Evolutionary conservation across 202 grass and related monocot genomes (phyloP).

Genomic region (Carex arenaria): DNA sequence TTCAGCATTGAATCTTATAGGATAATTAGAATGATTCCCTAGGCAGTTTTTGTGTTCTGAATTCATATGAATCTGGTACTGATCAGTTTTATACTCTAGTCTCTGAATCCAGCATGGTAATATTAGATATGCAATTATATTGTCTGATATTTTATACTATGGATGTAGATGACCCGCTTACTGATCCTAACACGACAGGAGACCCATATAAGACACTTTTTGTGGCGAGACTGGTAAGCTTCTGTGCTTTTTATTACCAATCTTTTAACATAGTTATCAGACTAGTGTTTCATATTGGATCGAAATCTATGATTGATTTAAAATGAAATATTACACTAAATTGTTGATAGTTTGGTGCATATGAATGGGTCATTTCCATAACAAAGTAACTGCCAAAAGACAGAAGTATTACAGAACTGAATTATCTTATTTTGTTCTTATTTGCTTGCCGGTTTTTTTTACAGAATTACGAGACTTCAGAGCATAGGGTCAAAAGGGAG

Average conservation of each 20-base stretch:
- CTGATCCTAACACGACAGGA: conserved; percentile 56
- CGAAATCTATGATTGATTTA: background rate
- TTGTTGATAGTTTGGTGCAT: background rate
- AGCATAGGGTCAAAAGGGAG: conserved; percentile 61
- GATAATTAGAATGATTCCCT: background rate
- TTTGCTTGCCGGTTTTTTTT: conserved; percentile 11
- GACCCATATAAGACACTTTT: conserved; percentile 86
- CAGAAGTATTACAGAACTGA: background rate
- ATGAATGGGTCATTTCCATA: background rate
- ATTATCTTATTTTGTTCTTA: conserved; percentile 10
- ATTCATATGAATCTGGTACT: background rate
- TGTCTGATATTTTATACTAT: conserved; percentile 5
- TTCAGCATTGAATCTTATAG: conserved; percentile 4
- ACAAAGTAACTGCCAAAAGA: background rate
- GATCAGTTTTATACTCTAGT: background rate
- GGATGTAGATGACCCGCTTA: conserved; percentile 54
- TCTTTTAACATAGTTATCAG: background rate
- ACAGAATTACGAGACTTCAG: conserved; percentile 63
- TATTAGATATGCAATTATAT: background rate
- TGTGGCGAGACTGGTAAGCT: conserved; percentile 55
- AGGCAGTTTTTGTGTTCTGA: background rate
- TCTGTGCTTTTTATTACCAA: background rate
- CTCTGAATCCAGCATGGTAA: background rate
- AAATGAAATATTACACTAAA: background rate
- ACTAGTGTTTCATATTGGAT: background rate